phyloP scores from a whole-genome alignment of 2,329 filamentous ascomycete genomes.

The Cordyceps militaris region DNA sequence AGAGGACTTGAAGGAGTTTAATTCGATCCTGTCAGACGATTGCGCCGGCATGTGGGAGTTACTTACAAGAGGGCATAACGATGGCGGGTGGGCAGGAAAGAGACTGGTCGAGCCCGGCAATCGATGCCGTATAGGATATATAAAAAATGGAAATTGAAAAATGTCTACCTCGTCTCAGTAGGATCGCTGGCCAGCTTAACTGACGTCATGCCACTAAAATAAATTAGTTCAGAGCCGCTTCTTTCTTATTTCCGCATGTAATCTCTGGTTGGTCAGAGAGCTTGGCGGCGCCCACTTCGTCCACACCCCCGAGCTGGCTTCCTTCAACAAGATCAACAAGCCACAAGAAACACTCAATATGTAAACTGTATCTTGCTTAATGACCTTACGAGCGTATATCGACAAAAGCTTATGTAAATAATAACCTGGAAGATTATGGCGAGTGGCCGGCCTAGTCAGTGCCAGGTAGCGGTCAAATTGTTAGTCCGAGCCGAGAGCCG shows the following conservation, averaged over 20 bases:
- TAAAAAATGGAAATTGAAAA: background rate
- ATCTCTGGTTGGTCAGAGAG: background rate
- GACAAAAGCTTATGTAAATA: no score
- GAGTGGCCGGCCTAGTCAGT: no score
- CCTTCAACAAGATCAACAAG: no score
- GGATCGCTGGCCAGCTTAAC: background rate
- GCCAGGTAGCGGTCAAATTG: no score
- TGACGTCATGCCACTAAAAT: background rate
- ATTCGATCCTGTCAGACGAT: no score
- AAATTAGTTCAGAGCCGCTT: background rate
- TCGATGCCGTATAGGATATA: background rate
- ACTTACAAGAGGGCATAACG: background rate
- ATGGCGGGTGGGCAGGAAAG: background rate
- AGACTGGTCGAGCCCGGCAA: background rate
- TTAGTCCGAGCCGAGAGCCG: no score
- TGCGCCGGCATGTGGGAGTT: background rate
- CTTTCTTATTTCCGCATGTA: background rate
- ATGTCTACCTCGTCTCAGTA: background rate
- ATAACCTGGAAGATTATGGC: no score
- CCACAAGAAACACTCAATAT: no score
- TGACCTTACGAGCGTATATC: no score
- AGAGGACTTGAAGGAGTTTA: background rate
- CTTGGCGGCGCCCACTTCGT: no score
- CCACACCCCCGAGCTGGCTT: no score
- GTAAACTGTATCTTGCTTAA: no score